Evolutionary conservation across 768 basidiomycete species (phyloP).

Genomic region (Tylopilus cervinicoccineus): DNA sequence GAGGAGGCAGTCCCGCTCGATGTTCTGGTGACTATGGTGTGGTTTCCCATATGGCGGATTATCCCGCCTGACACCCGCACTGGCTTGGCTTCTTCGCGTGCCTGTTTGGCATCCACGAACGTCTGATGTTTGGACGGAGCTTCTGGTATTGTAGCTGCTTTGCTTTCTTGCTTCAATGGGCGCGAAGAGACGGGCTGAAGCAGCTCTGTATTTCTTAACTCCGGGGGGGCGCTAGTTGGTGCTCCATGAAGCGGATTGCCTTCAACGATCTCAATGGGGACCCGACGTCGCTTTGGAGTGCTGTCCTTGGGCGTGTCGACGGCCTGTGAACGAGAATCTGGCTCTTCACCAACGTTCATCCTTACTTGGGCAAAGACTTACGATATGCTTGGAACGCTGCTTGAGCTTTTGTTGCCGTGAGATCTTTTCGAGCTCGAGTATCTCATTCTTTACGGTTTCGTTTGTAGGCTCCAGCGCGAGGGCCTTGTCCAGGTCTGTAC

Average conservation of each 20-base stretch:
- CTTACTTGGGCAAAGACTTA: conserved; percentile 6
- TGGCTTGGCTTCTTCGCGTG: conserved; percentile 43
- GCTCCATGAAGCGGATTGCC: conserved; percentile 11
- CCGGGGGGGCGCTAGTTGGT: not conserved
- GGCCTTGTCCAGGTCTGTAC: conserved; percentile 57
- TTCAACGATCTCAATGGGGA: conserved; percentile 64
- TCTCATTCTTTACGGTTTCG: conserved; percentile 56
- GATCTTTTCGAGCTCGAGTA: conserved; percentile 46
- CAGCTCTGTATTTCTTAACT: conserved; percentile 19
- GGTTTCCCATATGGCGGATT: conserved; percentile 60
- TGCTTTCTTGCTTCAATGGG: conserved; percentile 18
- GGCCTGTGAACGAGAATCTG: conserved; percentile 11
- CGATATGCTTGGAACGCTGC: conserved; percentile 32
- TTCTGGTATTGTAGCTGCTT: conserved; percentile 1
- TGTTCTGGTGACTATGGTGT: conserved; percentile 48
- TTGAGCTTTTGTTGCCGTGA: conserved; percentile 31
- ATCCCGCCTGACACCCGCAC: conserved; percentile 66
- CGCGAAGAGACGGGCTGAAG: conserved; percentile 42
- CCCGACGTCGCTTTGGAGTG: conserved; percentile 46
- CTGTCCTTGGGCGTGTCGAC: not conserved
- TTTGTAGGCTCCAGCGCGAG: conserved; percentile 64
- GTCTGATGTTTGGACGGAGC: conserved; percentile 28
- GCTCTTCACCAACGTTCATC: not conserved
- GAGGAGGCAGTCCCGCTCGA: conserved; percentile 10
- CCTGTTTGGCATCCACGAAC: conserved; percentile 58